phyloP scores from a whole-genome alignment of 75 land plant genomes.

The Pseudotsuga menziesii region DNA sequence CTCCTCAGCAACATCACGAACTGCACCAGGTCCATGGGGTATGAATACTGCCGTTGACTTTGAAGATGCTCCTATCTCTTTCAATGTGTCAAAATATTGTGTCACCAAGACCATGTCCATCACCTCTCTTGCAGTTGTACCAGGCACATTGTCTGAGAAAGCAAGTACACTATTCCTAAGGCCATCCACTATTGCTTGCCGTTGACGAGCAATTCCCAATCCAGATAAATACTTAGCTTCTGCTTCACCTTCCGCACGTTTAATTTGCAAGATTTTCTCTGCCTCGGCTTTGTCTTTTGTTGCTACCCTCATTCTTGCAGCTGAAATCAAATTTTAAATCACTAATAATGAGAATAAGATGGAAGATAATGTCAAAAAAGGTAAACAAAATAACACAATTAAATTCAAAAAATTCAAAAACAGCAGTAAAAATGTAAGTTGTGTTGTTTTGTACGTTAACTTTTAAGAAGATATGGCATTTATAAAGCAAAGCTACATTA shows the following conservation, averaged over 20 bases:
- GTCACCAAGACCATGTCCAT: constrained; percentile 53
- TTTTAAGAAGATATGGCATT: no score
- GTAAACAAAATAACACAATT: no score
- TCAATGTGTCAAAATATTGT: constrained; percentile 48
- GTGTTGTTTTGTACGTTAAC: no score
- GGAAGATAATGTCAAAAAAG: not conserved
- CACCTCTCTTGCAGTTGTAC: constrained; percentile 36
- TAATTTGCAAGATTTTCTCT: constrained; percentile 60
- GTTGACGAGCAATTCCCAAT: constrained; percentile 34
- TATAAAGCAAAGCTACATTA: no score
- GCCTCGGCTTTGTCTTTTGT: constrained; percentile 54
- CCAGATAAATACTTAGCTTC: constrained; percentile 58
- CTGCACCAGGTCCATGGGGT: constrained; percentile 36
- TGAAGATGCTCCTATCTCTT: constrained; percentile 27
- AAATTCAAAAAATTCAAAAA: no score
- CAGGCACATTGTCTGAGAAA: constrained; percentile 36
- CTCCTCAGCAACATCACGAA: constrained; percentile 26
- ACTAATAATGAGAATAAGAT: not conserved
- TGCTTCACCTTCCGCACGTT: constrained; percentile 56
- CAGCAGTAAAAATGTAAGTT: no score
- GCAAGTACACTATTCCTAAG: constrained; percentile 39
- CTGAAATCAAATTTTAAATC: constrained; percentile 18
- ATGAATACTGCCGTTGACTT: constrained; percentile 25
- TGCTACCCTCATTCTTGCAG: constrained; percentile 48
- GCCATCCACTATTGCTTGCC: constrained; percentile 47